phyloP scores from a whole-genome alignment of 2,329 filamentous ascomycete species.

The Sarocladium kiliense region DNA sequence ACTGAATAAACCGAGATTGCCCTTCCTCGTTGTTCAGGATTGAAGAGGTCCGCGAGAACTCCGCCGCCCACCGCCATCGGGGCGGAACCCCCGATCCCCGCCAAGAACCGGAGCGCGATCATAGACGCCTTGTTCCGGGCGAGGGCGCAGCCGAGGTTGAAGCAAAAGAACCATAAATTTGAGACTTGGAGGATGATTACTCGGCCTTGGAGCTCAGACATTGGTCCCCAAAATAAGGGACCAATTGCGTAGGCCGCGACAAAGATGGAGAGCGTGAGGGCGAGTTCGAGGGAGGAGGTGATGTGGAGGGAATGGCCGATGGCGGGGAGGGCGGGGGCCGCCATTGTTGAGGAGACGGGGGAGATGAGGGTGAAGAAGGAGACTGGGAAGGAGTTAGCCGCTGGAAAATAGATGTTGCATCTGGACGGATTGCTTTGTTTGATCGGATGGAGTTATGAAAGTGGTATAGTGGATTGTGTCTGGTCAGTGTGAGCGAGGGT shows the following conservation, averaged over 20 bases:
- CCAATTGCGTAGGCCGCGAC: constrained; percentile 71
- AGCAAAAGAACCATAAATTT: constrained; percentile 64
- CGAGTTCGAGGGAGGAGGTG: constrained; percentile 34
- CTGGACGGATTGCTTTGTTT: not conserved
- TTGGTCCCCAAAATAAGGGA: constrained; percentile 69
- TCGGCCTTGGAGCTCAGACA: constrained; percentile 68
- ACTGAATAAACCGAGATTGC: constrained; percentile 78
- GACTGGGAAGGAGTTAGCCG: not conserved
- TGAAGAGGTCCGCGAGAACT: constrained; percentile 73
- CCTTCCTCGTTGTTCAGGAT: constrained; percentile 70
- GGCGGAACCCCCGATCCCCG: constrained; percentile 74
- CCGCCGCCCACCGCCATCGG: constrained; percentile 79
- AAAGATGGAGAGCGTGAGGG: constrained; percentile 64
- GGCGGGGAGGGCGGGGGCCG: constrained; percentile 42
- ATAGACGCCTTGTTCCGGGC: constrained; percentile 68
- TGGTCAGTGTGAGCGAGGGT: not conserved
- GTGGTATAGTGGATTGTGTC: too few relatives aligned
- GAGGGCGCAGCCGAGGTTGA: constrained; percentile 71
- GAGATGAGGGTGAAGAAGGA: constrained; percentile 8
- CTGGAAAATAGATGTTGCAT: not conserved
- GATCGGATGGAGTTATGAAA: too few relatives aligned
- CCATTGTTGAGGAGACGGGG: constrained; percentile 35
- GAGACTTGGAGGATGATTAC: constrained; percentile 47
- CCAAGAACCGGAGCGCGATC: constrained; percentile 67
- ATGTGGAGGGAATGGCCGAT: constrained; percentile 50